Evolutionary conservation across 352 stramenopile species (phyloP).

Genomic region (Elongisporangium undulatum): DNA sequence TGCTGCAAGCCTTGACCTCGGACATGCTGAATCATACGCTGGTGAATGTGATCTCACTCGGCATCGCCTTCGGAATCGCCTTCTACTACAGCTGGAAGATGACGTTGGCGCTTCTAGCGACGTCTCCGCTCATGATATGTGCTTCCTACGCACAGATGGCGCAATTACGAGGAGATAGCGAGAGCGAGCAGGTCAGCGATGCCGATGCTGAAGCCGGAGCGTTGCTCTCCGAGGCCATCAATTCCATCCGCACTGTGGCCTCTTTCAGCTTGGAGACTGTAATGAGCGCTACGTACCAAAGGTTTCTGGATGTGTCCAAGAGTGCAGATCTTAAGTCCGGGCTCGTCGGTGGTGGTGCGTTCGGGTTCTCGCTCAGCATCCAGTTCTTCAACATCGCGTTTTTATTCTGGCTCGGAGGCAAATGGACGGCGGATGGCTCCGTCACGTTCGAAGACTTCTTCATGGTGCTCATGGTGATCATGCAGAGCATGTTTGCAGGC

Average conservation of each 20-base stretch:
- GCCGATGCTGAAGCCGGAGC: slow-evolving; percentile 18
- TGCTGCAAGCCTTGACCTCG: slow-evolving; percentile 41
- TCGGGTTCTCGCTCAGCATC: slow-evolving; percentile 49
- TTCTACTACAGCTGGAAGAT: slow-evolving; percentile 43
- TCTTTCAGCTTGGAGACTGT: slow-evolving; percentile 32
- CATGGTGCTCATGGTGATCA: slow-evolving; percentile 45
- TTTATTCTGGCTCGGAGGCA: slow-evolving; percentile 59
- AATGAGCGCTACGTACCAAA: slow-evolving; percentile 12
- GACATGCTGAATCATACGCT: slow-evolving; percentile 26
- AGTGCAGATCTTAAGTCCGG: slow-evolving; percentile 25
- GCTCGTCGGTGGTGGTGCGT: slow-evolving; percentile 32
- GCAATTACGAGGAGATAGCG: slow-evolving; percentile 11
- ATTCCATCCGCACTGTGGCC: slow-evolving; percentile 31
- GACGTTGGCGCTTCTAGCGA: slow-evolving; percentile 25
- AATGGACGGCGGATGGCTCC: slow-evolving; percentile 35
- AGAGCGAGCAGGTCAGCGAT: slow-evolving; percentile 19
- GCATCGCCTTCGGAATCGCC: slow-evolving; percentile 19
- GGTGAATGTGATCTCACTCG: slow-evolving; percentile 22
- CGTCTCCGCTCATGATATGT: slow-evolving; percentile 16
- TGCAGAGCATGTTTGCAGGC: slow-evolving; percentile 45
- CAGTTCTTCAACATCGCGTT: slow-evolving; percentile 54
- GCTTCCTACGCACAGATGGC: slow-evolving; percentile 12
- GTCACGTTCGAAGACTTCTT: slow-evolving; percentile 51
- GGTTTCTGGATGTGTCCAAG: slow-evolving; percentile 19
- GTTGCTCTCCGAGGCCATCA: slow-evolving; percentile 22